Evolutionary conservation across 257 asterid genomes (phyloP), one percentile per base, ranked within the genome.

Genomic region (Cruciata laevipes): DNA sequence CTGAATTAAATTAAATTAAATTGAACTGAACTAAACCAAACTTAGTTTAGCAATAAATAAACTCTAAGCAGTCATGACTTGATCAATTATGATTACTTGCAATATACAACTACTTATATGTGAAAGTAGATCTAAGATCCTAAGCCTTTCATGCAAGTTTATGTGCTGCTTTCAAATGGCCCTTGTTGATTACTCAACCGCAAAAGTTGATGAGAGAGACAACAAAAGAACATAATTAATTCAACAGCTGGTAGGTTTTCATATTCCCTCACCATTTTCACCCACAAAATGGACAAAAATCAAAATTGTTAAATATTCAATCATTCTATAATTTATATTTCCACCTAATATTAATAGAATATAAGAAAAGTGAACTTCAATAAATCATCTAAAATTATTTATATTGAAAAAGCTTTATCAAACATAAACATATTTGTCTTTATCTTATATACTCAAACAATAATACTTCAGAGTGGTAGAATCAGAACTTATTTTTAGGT

Each of bases 71-170:
- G 20, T 23, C 23, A 51, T 16, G 59, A 18, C 27, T 1, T 49
- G 20, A 53, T 53, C 20, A 20, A 51, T 18, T 53, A 53, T 53
- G 60, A 53, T 53, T 30, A 53, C 60, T 53, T 53, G 27, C 20
- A 53, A 53, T 20, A 53, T 53, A n/a, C n/a, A n/a, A n/a, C 27
- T 42, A 42, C 51, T 0, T 6, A 6, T 21, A 27, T 25, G 32
- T 24, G 63, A 5, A 10, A 57, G 10, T 61, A 32, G 24, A 61
- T n/a, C n/a, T n/a, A n/a, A n/a, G n/a, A n/a, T 32, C 16, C 44
- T 1, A 47, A 66, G 61, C 61, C 35, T 66, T 51, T 30, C 21
- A 27, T 30, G 40, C 7, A 56, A 68, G 40, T 68, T 66, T 68
- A 17, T 57, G n/a, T 25, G 52, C 2, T 17, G 66, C 49, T 16